These are phyloP conservation scores for Elongisporangium anandrum DNA, from an alignment of 352 stramenopile species.

Conservation along the genomic window DNA sequence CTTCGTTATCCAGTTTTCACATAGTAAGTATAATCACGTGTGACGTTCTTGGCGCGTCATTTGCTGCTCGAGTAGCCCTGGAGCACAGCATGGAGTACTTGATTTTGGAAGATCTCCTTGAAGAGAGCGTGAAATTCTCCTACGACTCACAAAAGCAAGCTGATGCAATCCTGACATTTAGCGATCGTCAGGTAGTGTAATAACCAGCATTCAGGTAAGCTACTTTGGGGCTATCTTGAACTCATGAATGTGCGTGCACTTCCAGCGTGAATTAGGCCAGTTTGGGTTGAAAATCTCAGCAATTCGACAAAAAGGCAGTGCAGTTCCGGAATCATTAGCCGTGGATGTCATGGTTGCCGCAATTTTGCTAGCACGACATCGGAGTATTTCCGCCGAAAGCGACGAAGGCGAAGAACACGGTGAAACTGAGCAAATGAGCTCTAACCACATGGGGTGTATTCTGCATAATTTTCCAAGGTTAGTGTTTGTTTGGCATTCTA, in stretches of 20 bases:
- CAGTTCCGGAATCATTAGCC: conserved; percentile 32
- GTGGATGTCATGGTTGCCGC: conserved; percentile 47
- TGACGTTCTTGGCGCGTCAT: conserved; percentile 12
- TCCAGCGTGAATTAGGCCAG: conserved; percentile 42
- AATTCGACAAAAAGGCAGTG: conserved; percentile 42
- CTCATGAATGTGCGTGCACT: background rate
- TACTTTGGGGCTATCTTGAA: background rate
- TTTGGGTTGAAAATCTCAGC: conserved; percentile 38
- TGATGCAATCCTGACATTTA: conserved; percentile 22
- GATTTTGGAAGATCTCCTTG: conserved; percentile 35
- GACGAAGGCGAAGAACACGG: background rate
- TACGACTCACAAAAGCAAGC: conserved; percentile 49
- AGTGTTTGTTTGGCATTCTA: background rate
- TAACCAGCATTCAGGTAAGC: background rate
- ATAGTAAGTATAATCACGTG: conserved; percentile 27
- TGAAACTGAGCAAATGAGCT: background rate
- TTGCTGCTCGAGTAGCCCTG: conserved; percentile 20
- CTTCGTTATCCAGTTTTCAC: conserved; percentile 2
- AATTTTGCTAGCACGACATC: conserved; percentile 13
- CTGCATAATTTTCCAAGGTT: conserved; percentile 62
- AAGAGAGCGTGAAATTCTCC: conserved; percentile 48
- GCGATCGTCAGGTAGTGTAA: conserved; percentile 39
- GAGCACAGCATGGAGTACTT: conserved; percentile 33
- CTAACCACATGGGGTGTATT: conserved; percentile 19
- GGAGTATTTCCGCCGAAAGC: background rate